Evolutionary conservation across 176 grass and related monocot genomes (phyloP).

Genomic region (Cenchrus purpureus): DNA sequence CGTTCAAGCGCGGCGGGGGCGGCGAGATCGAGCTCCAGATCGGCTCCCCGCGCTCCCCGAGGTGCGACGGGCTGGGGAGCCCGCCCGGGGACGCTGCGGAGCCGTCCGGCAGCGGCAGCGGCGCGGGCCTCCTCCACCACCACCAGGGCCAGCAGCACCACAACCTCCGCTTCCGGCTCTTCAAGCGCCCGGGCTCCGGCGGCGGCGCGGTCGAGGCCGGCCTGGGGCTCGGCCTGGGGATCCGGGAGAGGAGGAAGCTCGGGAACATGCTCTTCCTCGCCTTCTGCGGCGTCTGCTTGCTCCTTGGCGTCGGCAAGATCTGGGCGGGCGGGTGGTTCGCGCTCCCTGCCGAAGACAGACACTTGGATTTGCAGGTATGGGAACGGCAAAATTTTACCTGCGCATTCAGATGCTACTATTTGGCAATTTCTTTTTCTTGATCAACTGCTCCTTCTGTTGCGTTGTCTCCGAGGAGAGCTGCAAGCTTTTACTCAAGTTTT

Average conservation of each 20-base stretch:
- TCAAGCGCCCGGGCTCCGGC: slow-evolving; percentile 47
- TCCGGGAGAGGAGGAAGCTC: slow-evolving; percentile 62
- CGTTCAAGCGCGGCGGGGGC: slow-evolving; percentile 76
- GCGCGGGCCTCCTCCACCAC: slow-evolving; percentile 33
- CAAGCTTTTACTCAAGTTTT: background rate
- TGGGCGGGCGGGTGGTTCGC: slow-evolving; percentile 65
- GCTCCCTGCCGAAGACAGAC: slow-evolving; percentile 28
- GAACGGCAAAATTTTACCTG: background rate
- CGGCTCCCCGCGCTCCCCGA: slow-evolving; percentile 79
- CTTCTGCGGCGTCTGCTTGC: slow-evolving; percentile 77
- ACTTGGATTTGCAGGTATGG: slow-evolving; percentile 55
- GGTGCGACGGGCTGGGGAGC: slow-evolving; percentile 56
- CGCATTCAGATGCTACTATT: background rate
- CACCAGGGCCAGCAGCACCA: slow-evolving; percentile 51
- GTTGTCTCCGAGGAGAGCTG: background rate
- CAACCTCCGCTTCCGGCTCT: slow-evolving; percentile 66
- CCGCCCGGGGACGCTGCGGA: slow-evolving; percentile 42
- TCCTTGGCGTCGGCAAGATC: slow-evolving; percentile 80
- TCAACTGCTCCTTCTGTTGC: background rate
- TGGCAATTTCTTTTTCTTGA: background rate
- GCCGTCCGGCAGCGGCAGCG: background rate
- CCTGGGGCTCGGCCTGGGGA: slow-evolving; percentile 43
- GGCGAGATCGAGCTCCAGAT: slow-evolving; percentile 96
- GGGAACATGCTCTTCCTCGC: slow-evolving; percentile 81
- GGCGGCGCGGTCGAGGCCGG: slow-evolving; percentile 24